phyloP scores from a whole-genome alignment of 495 filamentous ascomycete species.

The Annulohypoxylon maeteangense region DNA sequence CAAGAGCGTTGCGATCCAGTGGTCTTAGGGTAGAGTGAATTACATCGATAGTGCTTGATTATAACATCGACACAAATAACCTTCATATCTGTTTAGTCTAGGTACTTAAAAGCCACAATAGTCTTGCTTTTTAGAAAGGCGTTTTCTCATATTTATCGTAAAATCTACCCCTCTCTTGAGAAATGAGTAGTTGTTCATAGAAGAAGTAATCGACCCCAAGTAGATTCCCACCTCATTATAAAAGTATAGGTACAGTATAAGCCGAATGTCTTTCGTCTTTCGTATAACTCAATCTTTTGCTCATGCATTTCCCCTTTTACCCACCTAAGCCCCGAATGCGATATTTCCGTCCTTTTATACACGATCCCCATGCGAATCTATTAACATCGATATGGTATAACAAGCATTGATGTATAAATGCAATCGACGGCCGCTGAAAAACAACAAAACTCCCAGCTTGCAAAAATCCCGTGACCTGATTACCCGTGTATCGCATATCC shows the following conservation, averaged over 20 bases:
- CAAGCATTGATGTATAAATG: slow-evolving; percentile 2
- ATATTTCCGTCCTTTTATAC: not conserved
- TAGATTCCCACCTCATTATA: slow-evolving; percentile 11
- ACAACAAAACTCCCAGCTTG: not conserved
- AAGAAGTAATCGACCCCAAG: not conserved
- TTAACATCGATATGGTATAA: not conserved
- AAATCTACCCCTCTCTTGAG: not conserved
- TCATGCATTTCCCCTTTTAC: slow-evolving; percentile 17
- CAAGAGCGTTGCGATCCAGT: too few species aligned
- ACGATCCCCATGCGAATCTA: not conserved
- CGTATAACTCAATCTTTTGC: slow-evolving; percentile 9
- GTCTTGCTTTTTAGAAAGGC: not conserved
- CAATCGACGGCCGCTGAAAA: not conserved
- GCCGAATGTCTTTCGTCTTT: not conserved
- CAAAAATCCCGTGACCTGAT: not conserved
- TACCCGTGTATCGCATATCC: slow-evolving; percentile 5
- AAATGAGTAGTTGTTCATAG: not conserved
- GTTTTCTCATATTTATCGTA: not conserved
- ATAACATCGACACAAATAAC: not conserved
- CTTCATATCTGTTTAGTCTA: not conserved
- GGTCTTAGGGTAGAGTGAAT: too few species aligned
- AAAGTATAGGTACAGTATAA: not conserved
- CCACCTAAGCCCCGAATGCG: slow-evolving; percentile 11
- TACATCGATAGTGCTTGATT: not conserved
- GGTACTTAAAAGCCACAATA: not conserved